Base-by-base conservation (phyloP, 768 basidiomycete genomes). In the Lactifluus echinatus region DNA sequence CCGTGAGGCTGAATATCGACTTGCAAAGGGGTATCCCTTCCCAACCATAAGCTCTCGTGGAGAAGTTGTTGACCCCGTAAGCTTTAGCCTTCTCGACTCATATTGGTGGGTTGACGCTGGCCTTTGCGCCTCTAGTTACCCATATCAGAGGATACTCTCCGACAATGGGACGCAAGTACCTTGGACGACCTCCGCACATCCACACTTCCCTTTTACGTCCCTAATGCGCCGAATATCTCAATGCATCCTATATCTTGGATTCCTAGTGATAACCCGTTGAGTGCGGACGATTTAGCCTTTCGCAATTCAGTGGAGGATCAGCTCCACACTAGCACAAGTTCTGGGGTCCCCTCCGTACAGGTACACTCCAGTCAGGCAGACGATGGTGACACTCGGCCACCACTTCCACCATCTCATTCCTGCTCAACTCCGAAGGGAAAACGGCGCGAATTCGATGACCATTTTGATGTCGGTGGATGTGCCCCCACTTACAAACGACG, bases 1-100 rank as follows among this genome's bases (percentile, higher is more conserved):
- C 0, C 68, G 73, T n/a, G 63, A 53, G 34, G 26, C 29, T 45
- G 62, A 63, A 39, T 61, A 55, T 44, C 39, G 33, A 23, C 47
- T 51, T 15, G 59, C 59, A 19, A 53, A 31, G 43, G 12, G 23
- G 21, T 12, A 29, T 31, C 50, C 10, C 19, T 53, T 28, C 40
- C 40, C 58, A 4, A 40, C 53, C 15, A 24, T 48, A 31, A 36
- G 23, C 21, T 3, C 45, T 24, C 19, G n/a, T 48, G 55, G 39
- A 4, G 28, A 28, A 11, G 45, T 33, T 14, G 4, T 31, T 23
- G 3, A 23, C 4, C n/a, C 19, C 7, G 58, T 53, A 56, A 17
- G 49, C 21, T 12, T n/a, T 39, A 6, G 11, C 28, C 19, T 43
- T 8, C n/a, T 17, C 17, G 33, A 33, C 26, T 24, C 28, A 49